Evolutionary conservation across 108 stramenopile genomes (phyloP).

Genomic region (Phaeodactylum tricornutum): DNA sequence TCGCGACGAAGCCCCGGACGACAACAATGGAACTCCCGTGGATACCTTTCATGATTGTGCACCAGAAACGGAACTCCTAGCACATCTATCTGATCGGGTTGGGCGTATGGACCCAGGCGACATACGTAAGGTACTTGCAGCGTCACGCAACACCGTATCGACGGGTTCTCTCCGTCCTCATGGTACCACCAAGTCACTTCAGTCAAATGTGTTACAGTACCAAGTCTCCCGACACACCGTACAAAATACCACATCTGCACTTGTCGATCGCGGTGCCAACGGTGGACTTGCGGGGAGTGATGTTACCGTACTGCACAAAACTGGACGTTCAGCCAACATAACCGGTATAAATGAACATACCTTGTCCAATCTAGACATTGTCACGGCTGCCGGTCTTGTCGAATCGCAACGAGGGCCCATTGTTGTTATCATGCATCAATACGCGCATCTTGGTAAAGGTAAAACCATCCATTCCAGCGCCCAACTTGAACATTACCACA

Average conservation of each 20-base stretch:
- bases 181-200: too few species aligned
- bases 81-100: too few species aligned
- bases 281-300: conserved; percentile 18
- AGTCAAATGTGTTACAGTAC: neutral
- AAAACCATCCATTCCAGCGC: conserved; percentile 11
- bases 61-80: too few species aligned
- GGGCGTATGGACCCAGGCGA: too few species aligned
- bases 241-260: too few species aligned
- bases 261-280: conserved; percentile 30
- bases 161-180: too few species aligned
- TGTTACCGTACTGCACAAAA: conserved; percentile 2
- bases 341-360: conserved; percentile 22
- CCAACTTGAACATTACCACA: neutral
- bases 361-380: conserved; percentile 5
- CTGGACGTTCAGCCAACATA: conserved; percentile 7
- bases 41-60: too few species aligned
- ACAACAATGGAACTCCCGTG: too few species aligned
- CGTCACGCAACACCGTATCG: too few species aligned
- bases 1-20: too few species aligned
- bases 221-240: neutral
- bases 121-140: too few species aligned
- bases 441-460: conserved; percentile 2
- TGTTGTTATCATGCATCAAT: conserved; percentile 9
- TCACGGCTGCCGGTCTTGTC: conserved; percentile 14
- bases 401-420: neutral